Conservation (phyloP, 2,329 filamentous ascomycete species). For the Xylariaceae sp. region DNA sequence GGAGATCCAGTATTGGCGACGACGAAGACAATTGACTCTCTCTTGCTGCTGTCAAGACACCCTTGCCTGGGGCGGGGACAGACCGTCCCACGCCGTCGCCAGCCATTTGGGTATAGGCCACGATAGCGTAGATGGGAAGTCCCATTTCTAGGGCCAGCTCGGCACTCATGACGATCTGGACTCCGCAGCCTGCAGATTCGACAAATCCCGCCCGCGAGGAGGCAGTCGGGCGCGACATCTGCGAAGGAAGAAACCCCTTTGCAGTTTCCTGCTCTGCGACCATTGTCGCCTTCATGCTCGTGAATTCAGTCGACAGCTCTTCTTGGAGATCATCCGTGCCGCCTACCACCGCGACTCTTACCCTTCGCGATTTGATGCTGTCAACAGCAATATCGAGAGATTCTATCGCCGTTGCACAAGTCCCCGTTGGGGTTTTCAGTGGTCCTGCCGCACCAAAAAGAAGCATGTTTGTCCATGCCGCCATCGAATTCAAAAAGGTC, state of each 20-base stretch:
- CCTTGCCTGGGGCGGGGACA: constrained; percentile 91
- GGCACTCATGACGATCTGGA: constrained; percentile 97
- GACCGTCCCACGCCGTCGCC: constrained; percentile 99
- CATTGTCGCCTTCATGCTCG: constrained; percentile 99
- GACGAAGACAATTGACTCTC: constrained; percentile 88
- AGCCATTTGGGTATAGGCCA: constrained; percentile 89
- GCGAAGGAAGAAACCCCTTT: constrained; percentile 87
- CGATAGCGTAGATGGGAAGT: constrained; percentile 94
- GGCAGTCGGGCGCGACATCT: constrained; percentile 97
- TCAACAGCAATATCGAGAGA: constrained; percentile 97
- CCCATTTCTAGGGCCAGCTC: constrained; percentile 96
- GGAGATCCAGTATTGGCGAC: constrained; percentile 92
- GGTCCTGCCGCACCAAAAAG: constrained; percentile 92
- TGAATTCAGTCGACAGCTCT: constrained; percentile 98
- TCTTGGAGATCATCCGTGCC: constrained; percentile 99
- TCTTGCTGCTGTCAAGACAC: constrained; percentile 91
- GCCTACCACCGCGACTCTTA: constrained; percentile 92
- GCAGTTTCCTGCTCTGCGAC: constrained; percentile 94
- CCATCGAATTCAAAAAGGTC: constrained; percentile 99
- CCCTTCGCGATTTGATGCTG: constrained; percentile 96
- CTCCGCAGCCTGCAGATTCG: constrained; percentile 97
- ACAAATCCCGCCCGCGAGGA: constrained; percentile 97
- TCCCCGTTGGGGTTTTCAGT: constrained; percentile 97
- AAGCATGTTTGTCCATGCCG: constrained; percentile 99
- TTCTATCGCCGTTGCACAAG: constrained; percentile 94